These are phyloP conservation scores for Gentiana dahurica DNA, from an alignment of 257 asterid genomes.

Conservation along the genomic window DNA sequence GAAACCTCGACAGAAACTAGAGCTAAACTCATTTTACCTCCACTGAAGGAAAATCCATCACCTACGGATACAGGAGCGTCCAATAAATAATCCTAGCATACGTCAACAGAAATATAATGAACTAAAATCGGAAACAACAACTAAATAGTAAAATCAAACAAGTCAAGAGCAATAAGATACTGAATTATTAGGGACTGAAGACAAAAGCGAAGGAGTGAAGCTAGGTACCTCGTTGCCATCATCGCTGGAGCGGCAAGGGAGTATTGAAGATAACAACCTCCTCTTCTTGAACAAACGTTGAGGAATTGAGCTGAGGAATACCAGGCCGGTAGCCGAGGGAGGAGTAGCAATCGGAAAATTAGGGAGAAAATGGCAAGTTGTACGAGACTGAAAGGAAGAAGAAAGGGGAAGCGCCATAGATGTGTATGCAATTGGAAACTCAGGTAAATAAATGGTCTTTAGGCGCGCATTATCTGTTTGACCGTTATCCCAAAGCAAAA, in stretches of 20 bases:
- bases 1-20: not conserved
- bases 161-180: not conserved
- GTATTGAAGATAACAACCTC: not conserved
- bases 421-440: not conserved
- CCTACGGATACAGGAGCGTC: conserved; percentile 76
- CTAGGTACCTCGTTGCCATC: conserved; percentile 43
- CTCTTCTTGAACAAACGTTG: conserved; percentile 16
- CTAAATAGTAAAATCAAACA: too few relatives aligned
- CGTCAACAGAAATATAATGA: not conserved
- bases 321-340: not conserved
- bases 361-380: conserved; percentile 12
- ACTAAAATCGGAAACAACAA: too few relatives aligned
- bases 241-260: conserved; percentile 38
- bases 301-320: conserved; percentile 15
- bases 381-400: conserved; percentile 17
- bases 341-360: conserved; percentile 7
- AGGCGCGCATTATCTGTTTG: conserved; percentile 14
- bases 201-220: not conserved
- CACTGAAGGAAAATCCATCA: conserved; percentile 91
- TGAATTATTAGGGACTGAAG: not conserved
- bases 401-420: conserved; percentile 38
- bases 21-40: conserved; percentile 37
- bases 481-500: conserved; percentile 15
- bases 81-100: conserved; percentile 55
- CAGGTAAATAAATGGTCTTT: conserved; percentile 7